phyloP scores from a whole-genome alignment of 805 yeast species.

The Priceomyces carsonii region DNA sequence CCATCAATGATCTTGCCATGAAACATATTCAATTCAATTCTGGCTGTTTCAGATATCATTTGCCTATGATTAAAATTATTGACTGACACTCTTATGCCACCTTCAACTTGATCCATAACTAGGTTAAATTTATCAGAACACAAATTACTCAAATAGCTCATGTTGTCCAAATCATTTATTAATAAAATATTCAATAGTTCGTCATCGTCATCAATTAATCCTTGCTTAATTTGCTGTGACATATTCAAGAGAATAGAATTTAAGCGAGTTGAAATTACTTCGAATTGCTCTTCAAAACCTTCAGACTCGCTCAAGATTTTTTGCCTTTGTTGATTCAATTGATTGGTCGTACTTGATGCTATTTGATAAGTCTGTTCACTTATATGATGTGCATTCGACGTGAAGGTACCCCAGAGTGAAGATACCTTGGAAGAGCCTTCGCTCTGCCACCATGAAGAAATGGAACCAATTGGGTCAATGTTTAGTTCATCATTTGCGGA shows the following conservation, averaged over 20 bases:
- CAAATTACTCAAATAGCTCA: constrained; percentile 46
- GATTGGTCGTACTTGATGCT: constrained; percentile 47
- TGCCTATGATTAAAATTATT: constrained; percentile 44
- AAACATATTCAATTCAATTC: constrained; percentile 64
- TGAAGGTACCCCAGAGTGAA: constrained; percentile 68
- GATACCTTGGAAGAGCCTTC: constrained; percentile 68
- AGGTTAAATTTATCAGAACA: constrained; percentile 56
- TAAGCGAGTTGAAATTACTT: constrained; percentile 27
- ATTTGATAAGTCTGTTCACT: constrained; percentile 53
- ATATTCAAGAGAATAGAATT: constrained; percentile 32
- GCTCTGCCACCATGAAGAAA: constrained; percentile 74
- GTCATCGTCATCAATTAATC: constrained; percentile 57
- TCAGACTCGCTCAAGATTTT: constrained; percentile 28
- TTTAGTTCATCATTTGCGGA: constrained; percentile 18
- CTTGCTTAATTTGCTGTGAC: constrained; percentile 49
- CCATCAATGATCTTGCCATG: constrained; percentile 80
- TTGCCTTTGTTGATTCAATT: constrained; percentile 40
- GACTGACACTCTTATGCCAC: constrained; percentile 65
- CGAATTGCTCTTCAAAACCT: constrained; percentile 27
- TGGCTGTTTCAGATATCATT: constrained; percentile 16
- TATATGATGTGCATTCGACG: constrained; percentile 48
- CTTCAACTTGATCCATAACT: constrained; percentile 76
- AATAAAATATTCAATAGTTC: constrained; percentile 44
- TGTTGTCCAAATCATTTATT: constrained; percentile 65
- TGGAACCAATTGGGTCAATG: constrained; percentile 62